Conservation (phyloP, 2,329 filamentous ascomycete species). For the Dendrostoma leiphaemia region DNA sequence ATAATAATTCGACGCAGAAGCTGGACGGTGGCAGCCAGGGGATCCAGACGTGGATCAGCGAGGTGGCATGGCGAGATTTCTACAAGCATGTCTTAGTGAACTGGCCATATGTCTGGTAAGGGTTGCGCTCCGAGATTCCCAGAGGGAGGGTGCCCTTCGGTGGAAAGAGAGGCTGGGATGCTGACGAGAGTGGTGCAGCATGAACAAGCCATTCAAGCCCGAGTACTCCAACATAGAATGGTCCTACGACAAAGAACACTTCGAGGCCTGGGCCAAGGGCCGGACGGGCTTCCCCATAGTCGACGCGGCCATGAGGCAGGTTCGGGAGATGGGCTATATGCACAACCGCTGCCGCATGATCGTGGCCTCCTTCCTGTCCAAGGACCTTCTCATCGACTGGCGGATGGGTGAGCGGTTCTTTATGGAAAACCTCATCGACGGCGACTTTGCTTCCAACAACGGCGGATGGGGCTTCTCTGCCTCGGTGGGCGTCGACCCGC, state of each 20-base stretch:
- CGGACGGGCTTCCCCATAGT: conserved; percentile 79
- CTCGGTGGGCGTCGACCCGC: conserved; percentile 34
- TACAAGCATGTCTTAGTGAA: conserved; percentile 82
- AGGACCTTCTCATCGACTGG: conserved; percentile 82
- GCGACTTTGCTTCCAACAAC: conserved; percentile 78
- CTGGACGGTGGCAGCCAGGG: conserved; percentile 66
- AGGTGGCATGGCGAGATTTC: conserved; percentile 85
- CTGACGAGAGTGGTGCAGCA: conserved; percentile 32
- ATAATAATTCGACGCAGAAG: conserved; percentile 60
- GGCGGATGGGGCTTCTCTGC: conserved; percentile 54
- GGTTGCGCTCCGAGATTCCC: no score
- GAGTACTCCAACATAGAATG: conserved; percentile 81
- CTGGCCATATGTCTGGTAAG: conserved; percentile 77
- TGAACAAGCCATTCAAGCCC: conserved; percentile 70
- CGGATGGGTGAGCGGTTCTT: conserved; percentile 78
- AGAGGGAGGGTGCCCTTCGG: no score
- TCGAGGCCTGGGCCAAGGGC: conserved; percentile 71
- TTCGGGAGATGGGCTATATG: conserved; percentile 70
- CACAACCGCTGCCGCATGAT: conserved; percentile 87
- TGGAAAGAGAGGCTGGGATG: no score
- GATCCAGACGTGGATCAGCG: conserved; percentile 73
- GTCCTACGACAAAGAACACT: conserved; percentile 71
- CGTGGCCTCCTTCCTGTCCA: conserved; percentile 75
- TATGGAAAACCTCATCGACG: conserved; percentile 77
- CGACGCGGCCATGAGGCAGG: conserved; percentile 82